phyloP scores from a whole-genome alignment of 2,329 filamentous ascomycete species.

The Mollisia scopiformis region DNA sequence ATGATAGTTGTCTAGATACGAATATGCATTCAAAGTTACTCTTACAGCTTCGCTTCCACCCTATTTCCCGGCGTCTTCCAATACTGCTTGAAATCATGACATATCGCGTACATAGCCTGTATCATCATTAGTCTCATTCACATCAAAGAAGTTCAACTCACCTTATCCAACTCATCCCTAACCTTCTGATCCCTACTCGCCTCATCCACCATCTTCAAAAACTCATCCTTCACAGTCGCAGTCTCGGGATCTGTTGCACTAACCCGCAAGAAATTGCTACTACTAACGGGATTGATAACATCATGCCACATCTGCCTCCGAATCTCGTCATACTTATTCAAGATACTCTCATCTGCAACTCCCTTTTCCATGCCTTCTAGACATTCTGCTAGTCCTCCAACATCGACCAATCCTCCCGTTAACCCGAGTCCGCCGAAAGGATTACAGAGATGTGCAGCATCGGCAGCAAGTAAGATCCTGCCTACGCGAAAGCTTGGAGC shows the following conservation, averaged over 20 bases:
- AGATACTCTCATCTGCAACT: conserved; percentile 38
- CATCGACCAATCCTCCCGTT: conserved; percentile 66
- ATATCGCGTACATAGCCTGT: conserved; percentile 35
- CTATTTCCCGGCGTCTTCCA: conserved; percentile 22
- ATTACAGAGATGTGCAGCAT: conserved; percentile 53
- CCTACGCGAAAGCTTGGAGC: conserved; percentile 49
- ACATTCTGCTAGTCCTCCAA: conserved; percentile 63
- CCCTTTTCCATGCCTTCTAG: conserved; percentile 44
- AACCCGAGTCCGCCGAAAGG: conserved; percentile 63
- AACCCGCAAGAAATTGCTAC: conserved; percentile 43
- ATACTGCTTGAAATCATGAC: conserved; percentile 39
- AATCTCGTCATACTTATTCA: conserved; percentile 43
- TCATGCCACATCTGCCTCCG: conserved; percentile 40
- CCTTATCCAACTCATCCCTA: conserved; percentile 31
- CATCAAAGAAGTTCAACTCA: neutral
- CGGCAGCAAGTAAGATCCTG: conserved; percentile 48
- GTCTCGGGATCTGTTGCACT: conserved; percentile 40
- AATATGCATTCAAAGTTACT: too few relatives aligned
- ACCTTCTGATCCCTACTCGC: conserved; percentile 32
- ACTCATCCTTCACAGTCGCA: conserved; percentile 40
- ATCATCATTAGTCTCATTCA: neutral
- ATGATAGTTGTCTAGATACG: too few relatives aligned
- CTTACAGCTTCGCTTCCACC: conserved; percentile 9
- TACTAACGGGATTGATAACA: conserved; percentile 42
- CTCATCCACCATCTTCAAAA: conserved; percentile 37